Evolutionary conservation across 148 eudicot species (phyloP).

Genomic region (Fagopyrum tataricum): DNA sequence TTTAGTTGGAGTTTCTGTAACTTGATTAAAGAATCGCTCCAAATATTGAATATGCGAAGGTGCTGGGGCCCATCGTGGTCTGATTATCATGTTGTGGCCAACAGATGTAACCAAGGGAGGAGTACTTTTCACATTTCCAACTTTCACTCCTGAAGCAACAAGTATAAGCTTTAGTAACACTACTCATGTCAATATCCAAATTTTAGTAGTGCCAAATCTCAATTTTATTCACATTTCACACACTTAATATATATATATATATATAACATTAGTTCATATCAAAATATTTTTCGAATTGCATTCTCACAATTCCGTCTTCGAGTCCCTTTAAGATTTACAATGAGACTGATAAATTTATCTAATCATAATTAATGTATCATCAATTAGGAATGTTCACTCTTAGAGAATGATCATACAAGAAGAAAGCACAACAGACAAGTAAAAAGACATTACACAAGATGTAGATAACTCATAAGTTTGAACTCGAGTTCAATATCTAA

Average conservation of each 20-base stretch:
- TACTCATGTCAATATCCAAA: neutral
- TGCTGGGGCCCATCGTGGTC: slow-evolving; percentile 91
- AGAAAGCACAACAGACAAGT: too few species aligned
- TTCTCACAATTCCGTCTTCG: too few species aligned
- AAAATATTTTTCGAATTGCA: too few species aligned
- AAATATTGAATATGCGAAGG: slow-evolving; percentile 82
- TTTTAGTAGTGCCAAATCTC: neutral
- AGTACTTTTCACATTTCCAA: slow-evolving; percentile 69
- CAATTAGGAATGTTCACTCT: too few species aligned
- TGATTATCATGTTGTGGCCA: slow-evolving; percentile 63
- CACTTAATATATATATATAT: too few species aligned
- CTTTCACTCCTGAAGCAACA: slow-evolving; percentile 49
- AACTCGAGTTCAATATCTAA: too few species aligned
- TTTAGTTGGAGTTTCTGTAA: slow-evolving; percentile 85
- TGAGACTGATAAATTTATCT: too few species aligned
- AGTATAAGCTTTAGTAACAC: neutral
- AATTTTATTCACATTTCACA: neutral
- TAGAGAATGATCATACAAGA: too few species aligned
- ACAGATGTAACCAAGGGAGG: slow-evolving; percentile 63
- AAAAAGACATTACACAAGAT: neutral
- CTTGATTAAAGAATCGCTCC: slow-evolving; percentile 81
- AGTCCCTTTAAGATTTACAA: too few species aligned
- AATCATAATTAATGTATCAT: too few species aligned
- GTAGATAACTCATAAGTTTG: too few species aligned
- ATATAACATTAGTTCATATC: too few species aligned